Base-by-base conservation (phyloP, 2,329 filamentous ascomycete species). In the Trichoderma aggressivum region DNA sequence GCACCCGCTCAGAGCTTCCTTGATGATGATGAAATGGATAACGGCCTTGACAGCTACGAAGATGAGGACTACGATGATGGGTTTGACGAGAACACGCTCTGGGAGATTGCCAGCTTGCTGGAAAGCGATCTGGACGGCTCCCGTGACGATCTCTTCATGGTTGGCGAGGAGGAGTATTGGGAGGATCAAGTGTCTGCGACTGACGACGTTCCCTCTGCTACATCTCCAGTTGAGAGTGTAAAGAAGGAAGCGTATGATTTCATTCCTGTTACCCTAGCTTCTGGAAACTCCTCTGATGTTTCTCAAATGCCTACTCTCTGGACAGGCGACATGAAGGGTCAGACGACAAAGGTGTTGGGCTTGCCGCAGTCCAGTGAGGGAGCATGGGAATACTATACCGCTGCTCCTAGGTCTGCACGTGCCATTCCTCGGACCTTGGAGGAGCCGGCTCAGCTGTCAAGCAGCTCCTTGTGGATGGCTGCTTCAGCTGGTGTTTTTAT, bases 91-190 rank as follows among this genome's bases (percentile, higher is more conserved):
- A 85, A 81, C 11, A 90, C 87, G 1, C 80, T 90, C 30, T 90
- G 87, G 86, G 88, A 90, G 76, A 90, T 91, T 79, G 88, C 88
- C 71, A 88, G 82, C 72, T 81, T 90, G 53, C 81, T 90, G 12
- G 85, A 86, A 77, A 82, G 84, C 2, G 83, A 85, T 70, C 78
- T 84, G 62, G 79, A 89, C 5, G 86, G 87, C 4, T 86, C 86
- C 14, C 85, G 82, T 74, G 76, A 85, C 55, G 89, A 85, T 74
- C 77, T 89, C 10, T 77, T 88, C 21, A 84, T 84, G 12, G 77
- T 80, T 63, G 74, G 36, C 69, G 36, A 32, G 11, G 70, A 21
- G 74, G 74, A 43, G 71, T 32, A 26, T 24, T 60, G 70, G 59
- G 58, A 30, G n/a, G 63, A 73, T 65, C 61, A 50, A 30, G 18